Evolutionary conservation across 2,329 filamentous ascomycete species (phyloP), one percentile per base, ranked within the genome.

Genomic region (Aspergillus nomiae): DNA sequence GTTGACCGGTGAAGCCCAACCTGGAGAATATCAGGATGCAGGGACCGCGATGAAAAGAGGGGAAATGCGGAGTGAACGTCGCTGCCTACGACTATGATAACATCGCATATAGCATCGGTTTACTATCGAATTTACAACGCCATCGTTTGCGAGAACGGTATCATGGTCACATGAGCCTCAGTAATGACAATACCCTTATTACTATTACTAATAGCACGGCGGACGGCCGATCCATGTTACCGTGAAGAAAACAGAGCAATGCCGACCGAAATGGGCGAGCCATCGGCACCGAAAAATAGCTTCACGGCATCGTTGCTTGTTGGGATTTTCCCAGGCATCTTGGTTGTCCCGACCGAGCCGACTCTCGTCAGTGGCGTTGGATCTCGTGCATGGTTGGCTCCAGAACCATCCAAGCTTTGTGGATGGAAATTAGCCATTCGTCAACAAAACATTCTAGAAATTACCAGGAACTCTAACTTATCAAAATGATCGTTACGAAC

Each of bases 11-110:
- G 64, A 64, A 51, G 21, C 41, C 26, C 43, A 46, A 59, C 48
- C 59, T 54, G 59, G 41, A 58, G 26, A 28, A 45, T 41, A 34
- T 41, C 21, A 56, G 16, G 19, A 32, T 41, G 60, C 63, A 62
- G 60, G 51, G 58, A 55, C 54, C 6, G 34, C 46, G 41, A 32
- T 6, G 26, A 65, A 65, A 63, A 24, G 58, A 60, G 63, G 63
- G 63, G 61, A 65, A 65, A 65, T 65, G 63, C 63, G 63, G 63
- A 65, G 63, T 51, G 38, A 54, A 60, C 60, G 57, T 59, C 63
- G 58, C 46, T 53, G 48, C 34, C 16, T 26, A 48, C 41, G 21
- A 50, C 45, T 46, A 34, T 48, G 19, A 59, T 51, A 36, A 32
- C 43, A 45, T 60, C 30, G 19, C 58, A 45, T 55, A 2, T 34